These are phyloP conservation scores for Tetragonia tetragonoides DNA, from an alignment of 148 eudicot genomes.

Conservation along the genomic window DNA sequence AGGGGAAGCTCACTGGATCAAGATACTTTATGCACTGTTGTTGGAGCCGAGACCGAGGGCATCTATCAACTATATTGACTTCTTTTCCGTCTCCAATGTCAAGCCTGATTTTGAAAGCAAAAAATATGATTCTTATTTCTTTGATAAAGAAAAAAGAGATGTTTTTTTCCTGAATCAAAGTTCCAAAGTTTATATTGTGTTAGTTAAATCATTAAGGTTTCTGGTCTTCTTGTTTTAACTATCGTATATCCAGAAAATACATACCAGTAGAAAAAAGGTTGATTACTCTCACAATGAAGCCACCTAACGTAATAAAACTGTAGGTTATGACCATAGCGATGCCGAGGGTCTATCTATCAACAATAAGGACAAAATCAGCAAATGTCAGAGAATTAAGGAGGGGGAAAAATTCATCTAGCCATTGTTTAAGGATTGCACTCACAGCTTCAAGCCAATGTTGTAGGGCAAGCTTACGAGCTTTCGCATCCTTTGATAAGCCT, in stretches of 20 bases:
- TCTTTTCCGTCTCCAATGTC: constrained; percentile 76
- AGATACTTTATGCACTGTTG: constrained; percentile 76
- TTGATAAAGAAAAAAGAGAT: background rate
- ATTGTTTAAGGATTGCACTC: constrained; percentile 17
- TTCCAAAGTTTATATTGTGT: background rate
- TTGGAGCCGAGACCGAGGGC: constrained; percentile 48
- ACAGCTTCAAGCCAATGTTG: constrained; percentile 78
- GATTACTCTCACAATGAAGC: constrained; percentile 75
- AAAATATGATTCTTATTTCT: too few species aligned
- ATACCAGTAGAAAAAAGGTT: constrained; percentile 84
- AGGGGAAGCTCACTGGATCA: constrained; percentile 46
- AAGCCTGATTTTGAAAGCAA: constrained; percentile 36
- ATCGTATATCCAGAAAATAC: background rate
- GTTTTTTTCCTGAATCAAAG: background rate
- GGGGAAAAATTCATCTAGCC: background rate
- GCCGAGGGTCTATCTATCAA: constrained; percentile 85
- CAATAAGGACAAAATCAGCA: background rate
- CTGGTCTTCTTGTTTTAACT: background rate
- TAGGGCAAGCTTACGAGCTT: constrained; percentile 62
- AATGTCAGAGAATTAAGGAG: background rate
- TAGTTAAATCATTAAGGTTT: background rate
- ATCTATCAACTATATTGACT: constrained; percentile 50
- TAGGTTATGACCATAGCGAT: constrained; percentile 89
- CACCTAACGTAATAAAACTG: constrained; percentile 74
- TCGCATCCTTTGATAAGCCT: constrained; percentile 57